These are phyloP conservation scores for Paecilomyces niveus DNA, from an alignment of 2,329 filamentous ascomycete genomes.

Conservation along the genomic window DNA sequence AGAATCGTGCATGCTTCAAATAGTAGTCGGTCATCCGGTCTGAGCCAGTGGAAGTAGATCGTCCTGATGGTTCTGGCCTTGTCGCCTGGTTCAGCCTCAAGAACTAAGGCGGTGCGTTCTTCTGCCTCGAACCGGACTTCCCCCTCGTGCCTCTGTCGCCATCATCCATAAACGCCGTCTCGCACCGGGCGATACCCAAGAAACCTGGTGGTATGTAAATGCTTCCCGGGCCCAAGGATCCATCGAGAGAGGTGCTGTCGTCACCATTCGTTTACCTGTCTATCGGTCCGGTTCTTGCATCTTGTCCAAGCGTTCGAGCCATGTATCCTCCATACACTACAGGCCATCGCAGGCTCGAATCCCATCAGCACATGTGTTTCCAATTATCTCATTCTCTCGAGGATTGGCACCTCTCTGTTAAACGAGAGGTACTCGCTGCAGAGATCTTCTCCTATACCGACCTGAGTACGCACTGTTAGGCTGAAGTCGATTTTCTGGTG, in stretches of 20 bases:
- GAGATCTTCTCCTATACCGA: background rate
- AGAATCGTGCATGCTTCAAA: background rate
- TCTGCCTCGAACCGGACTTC: background rate
- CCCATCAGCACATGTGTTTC: background rate
- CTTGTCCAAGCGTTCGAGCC: background rate
- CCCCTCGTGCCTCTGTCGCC: background rate
- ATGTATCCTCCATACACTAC: background rate
- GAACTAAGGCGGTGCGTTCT: too few relatives aligned
- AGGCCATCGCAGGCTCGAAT: background rate
- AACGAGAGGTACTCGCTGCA: background rate
- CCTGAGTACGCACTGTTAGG: background rate
- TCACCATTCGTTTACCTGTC: background rate
- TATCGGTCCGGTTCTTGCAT: background rate
- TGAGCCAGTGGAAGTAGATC: too few relatives aligned
- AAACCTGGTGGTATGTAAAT: background rate
- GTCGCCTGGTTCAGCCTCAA: background rate
- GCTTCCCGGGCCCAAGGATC: background rate
- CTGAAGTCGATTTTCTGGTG: background rate
- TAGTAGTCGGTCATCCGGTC: background rate
- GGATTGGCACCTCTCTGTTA: background rate
- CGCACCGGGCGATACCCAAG: background rate
- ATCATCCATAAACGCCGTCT: background rate
- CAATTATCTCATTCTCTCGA: background rate
- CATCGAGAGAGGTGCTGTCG: background rate
- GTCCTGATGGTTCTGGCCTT: background rate